Percentiles rank a stretch among this genome's conserved stretches.
phyloP scores from a whole-genome alignment of 352 stramenopile species.

The Pythium plurisporium region DNA sequence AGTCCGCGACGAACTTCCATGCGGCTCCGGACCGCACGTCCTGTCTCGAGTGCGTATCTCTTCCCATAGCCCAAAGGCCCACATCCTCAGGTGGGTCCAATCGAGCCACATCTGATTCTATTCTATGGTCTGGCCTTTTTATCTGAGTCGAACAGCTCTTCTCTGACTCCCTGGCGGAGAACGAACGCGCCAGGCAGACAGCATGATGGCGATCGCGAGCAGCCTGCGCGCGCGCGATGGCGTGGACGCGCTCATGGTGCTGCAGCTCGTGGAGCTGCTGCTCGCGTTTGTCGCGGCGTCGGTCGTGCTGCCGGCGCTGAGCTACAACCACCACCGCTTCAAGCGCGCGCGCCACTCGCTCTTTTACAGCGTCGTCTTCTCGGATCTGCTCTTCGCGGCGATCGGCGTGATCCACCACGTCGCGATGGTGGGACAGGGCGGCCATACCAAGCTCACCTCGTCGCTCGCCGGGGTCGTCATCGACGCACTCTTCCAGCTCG shows the following conservation, averaged over 20 bases:
- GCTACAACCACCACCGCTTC: slow-evolving; percentile 17
- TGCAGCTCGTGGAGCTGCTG: slow-evolving; percentile 26
- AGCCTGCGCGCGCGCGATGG: no score
- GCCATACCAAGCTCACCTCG: slow-evolving; percentile 26
- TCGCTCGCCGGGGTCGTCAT: slow-evolving; percentile 36
- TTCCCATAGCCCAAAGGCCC: slow-evolving; percentile 11
- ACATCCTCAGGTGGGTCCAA: not conserved
- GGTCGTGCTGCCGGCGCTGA: slow-evolving; percentile 33
- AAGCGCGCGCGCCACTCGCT: slow-evolving; percentile 19
- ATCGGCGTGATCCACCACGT: slow-evolving; percentile 49
- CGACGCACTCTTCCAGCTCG: slow-evolving; percentile 29
- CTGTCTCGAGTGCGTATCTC: slow-evolving; percentile 18
- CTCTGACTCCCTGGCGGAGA: not conserved
- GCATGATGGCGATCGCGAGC: no score
- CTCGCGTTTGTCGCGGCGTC: slow-evolving; percentile 18
- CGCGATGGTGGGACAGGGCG: slow-evolving; percentile 48
- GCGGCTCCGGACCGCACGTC: no score
- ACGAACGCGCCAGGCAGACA: not conserved
- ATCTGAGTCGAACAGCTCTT: slow-evolving; percentile 9
- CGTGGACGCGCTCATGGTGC: slow-evolving; percentile 9
- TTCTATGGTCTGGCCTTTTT: not conserved
- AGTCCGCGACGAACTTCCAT: no score
- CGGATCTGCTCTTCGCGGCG: slow-evolving; percentile 50
- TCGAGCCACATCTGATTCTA: slow-evolving; percentile 13
- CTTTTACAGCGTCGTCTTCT: slow-evolving; percentile 51